phyloP scores from a whole-genome alignment of 192 early-diverging fungal species.

The Gigaspora rosea region DNA sequence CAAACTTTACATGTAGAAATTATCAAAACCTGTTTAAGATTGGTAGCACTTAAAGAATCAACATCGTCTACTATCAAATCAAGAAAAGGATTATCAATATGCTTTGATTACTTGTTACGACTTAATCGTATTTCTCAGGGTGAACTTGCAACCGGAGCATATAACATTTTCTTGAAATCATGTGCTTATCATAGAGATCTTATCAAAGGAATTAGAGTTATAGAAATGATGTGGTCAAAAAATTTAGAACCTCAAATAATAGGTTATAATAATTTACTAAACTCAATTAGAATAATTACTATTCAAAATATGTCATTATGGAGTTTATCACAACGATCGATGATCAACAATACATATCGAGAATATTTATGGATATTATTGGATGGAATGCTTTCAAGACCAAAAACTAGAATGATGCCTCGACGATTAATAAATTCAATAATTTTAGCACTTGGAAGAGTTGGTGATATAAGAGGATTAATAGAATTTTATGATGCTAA shows the following conservation, averaged over 20 bases:
- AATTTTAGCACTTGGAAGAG: conserved; percentile 11
- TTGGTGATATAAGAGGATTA: conserved; percentile 1
- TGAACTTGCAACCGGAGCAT: neutral
- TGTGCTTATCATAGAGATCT: conserved; percentile 4
- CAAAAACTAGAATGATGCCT: conserved; percentile 12
- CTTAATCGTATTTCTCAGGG: neutral
- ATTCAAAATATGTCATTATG: neutral
- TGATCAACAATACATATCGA: neutral
- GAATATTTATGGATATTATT: conserved; percentile 2
- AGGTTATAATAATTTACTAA: conserved; percentile 18
- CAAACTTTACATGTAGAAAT: conserved; percentile 3
- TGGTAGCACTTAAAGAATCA: neutral
- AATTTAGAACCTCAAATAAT: conserved; percentile 10
- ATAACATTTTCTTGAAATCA: conserved; percentile 12
- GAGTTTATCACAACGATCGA: neutral
- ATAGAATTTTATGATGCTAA: conserved; percentile 16
- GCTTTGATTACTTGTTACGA: conserved; percentile 28
- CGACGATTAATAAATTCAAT: conserved; percentile 20
- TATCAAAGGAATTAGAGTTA: neutral
- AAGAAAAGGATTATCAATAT: conserved; percentile 7
- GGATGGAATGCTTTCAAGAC: neutral
- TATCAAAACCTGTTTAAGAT: conserved; percentile 8
- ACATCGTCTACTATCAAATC: neutral
- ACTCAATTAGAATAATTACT: neutral
- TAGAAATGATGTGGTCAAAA: conserved; percentile 21